Evolutionary conservation across 805 yeast species (phyloP).

Genomic region (Suhomyces prunicola): DNA sequence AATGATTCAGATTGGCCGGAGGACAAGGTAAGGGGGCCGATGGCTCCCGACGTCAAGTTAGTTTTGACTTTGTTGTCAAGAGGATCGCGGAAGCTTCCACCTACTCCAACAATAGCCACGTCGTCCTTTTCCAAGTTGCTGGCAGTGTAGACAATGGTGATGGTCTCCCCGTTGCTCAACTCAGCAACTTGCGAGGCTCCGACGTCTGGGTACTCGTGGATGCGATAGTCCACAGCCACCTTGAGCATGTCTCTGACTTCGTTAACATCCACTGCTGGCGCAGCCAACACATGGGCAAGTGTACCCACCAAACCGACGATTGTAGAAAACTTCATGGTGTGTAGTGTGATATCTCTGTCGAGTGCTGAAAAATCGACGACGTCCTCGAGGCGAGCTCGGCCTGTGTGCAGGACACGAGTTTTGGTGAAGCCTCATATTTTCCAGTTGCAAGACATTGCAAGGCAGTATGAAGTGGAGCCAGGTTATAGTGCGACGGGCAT

Average conservation of each 20-base stretch:
- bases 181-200: constrained; percentile 40
- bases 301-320: constrained; percentile 5
- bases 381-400: neutral
- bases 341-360: neutral
- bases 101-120: constrained; percentile 60
- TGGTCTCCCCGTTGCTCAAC: constrained; percentile 49
- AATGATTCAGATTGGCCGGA: constrained; percentile 50
- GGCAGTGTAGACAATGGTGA: constrained; percentile 50
- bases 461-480: neutral
- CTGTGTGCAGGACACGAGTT: neutral
- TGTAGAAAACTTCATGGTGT: constrained; percentile 5
- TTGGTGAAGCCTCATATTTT: neutral
- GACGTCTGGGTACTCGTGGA: constrained; percentile 44
- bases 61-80: constrained; percentile 48
- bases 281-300: constrained; percentile 8
- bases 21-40: constrained; percentile 57
- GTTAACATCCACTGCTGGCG: constrained; percentile 9
- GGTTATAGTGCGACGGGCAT: neutral
- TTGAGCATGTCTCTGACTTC: constrained; percentile 24
- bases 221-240: constrained; percentile 46
- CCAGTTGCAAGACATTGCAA: neutral
- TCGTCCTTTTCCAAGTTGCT: constrained; percentile 51
- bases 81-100: constrained; percentile 62
- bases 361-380: neutral
- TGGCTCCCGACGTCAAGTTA: constrained; percentile 61